Evolutionary conservation across 805 yeast species (phyloP).

Genomic region (Sugiyamaella americana): DNA sequence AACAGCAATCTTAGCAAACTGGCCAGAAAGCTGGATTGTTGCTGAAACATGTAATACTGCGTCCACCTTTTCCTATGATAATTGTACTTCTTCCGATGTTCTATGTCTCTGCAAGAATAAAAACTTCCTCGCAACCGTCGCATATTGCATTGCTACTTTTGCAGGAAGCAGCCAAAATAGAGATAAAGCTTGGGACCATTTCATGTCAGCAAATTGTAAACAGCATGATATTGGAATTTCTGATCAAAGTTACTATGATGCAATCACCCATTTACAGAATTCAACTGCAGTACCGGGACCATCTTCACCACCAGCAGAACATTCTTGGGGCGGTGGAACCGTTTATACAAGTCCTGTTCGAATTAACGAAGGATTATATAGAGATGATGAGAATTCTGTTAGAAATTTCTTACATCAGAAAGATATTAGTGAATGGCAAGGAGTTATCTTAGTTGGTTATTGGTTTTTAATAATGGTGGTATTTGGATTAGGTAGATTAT

Average conservation of each 20-base stretch:
- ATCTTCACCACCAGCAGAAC: constrained; percentile 10
- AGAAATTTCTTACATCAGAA: constrained; percentile 22
- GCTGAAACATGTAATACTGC: constrained; percentile 21
- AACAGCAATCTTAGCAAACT: no score
- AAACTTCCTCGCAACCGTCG: constrained; percentile 29
- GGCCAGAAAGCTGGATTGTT: constrained; percentile 22
- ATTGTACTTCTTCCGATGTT: constrained; percentile 21
- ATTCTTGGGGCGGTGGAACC: constrained; percentile 1
- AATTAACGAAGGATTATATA: constrained; percentile 9
- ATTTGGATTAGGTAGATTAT: constrained; percentile 10
- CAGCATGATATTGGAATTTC: constrained; percentile 14
- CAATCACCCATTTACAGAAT: constrained; percentile 15
- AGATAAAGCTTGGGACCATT: constrained; percentile 31
- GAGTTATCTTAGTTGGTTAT: constrained; percentile 27
- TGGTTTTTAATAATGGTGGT: constrained; percentile 26
- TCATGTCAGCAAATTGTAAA: constrained; percentile 24
- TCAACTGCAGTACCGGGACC: constrained; percentile 13
- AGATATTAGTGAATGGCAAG: constrained; percentile 28
- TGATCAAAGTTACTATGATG: constrained; percentile 13
- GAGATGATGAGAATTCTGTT: constrained; percentile 10
- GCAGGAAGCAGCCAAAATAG: constrained; percentile 18
- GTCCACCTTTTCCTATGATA: constrained; percentile 17
- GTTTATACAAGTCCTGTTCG: constrained; percentile 9
- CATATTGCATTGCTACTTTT: constrained; percentile 27
- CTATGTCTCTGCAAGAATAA: constrained; percentile 28